Percentiles rank a stretch among this genome's conserved stretches.
Conservation (phyloP, 2,329 filamentous ascomycete species). For the Claviceps sp. region DNA sequence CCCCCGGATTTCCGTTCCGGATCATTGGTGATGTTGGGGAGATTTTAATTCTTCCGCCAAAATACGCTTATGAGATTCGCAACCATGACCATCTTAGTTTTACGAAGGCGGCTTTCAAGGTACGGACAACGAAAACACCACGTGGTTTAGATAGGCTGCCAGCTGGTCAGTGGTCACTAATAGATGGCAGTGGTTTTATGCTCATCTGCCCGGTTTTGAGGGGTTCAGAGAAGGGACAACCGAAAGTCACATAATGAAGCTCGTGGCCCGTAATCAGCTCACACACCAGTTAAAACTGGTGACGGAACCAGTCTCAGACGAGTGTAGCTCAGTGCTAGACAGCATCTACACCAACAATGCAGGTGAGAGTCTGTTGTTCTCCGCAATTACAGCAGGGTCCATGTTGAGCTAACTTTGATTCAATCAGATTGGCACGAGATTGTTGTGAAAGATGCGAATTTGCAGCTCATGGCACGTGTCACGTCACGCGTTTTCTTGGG, state of each 20-base stretch:
- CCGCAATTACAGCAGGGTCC: background rate
- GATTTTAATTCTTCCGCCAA: background rate
- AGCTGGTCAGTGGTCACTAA: background rate
- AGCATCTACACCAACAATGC: background rate
- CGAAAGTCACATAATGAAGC: background rate
- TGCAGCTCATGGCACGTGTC: constrained; percentile 29
- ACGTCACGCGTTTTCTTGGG: constrained; percentile 38
- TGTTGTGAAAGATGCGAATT: background rate
- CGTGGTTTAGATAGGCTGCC: no score
- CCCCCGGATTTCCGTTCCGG: background rate
- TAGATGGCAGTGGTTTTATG: constrained; percentile 1
- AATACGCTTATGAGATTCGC: constrained; percentile 2
- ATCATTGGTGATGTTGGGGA: constrained; percentile 1
- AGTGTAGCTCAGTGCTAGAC: background rate
- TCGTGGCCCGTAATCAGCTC: background rate
- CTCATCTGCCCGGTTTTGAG: constrained; percentile 1
- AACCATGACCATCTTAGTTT: constrained; percentile 1
- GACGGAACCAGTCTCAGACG: background rate
- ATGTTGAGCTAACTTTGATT: background rate
- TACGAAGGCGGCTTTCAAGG: background rate
- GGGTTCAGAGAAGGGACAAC: background rate
- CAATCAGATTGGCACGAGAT: background rate
- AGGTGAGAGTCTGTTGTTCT: background rate
- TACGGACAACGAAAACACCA: background rate
- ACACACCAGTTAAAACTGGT: background rate